Evolutionary conservation across 768 basidiomycete species (phyloP).

Genomic region (Mycena indigotica): DNA sequence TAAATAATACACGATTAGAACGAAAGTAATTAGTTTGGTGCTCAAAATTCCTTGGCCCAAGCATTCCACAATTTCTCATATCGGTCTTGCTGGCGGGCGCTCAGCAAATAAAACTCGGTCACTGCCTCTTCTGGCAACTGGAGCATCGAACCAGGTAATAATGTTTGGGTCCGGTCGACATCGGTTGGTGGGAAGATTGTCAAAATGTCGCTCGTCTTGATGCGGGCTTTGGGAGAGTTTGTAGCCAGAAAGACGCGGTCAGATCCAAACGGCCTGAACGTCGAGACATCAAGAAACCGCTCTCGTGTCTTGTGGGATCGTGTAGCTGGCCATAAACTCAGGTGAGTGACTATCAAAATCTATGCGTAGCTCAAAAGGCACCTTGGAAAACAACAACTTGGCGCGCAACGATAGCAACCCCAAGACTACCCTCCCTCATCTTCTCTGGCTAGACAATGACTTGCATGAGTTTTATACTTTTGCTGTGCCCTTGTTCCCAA

Average conservation of each 20-base stretch:
- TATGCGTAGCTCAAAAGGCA: slow-evolving; percentile 26
- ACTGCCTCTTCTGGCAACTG: slow-evolving; percentile 65
- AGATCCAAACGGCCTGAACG: slow-evolving; percentile 60
- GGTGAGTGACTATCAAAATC: not conserved
- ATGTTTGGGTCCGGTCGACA: slow-evolving; percentile 31
- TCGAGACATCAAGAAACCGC: slow-evolving; percentile 65
- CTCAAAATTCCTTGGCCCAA: slow-evolving; percentile 32
- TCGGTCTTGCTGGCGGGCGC: slow-evolving; percentile 52
- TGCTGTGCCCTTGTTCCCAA: slow-evolving; percentile 15
- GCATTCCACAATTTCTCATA: slow-evolving; percentile 63
- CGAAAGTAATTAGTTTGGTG: not conserved
- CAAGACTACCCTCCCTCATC: slow-evolving; percentile 61
- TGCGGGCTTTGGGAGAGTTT: slow-evolving; percentile 62
- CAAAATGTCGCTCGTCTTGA: slow-evolving; percentile 59
- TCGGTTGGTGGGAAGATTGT: slow-evolving; percentile 53
- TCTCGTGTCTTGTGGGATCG: slow-evolving; percentile 58
- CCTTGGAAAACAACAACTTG: slow-evolving; percentile 73
- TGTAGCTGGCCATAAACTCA: slow-evolving; percentile 42
- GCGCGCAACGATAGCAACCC: slow-evolving; percentile 68
- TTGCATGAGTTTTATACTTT: slow-evolving; percentile 9
- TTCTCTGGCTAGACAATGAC: slow-evolving; percentile 17
- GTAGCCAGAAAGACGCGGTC: slow-evolving; percentile 67
- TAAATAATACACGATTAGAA: not conserved
- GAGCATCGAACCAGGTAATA: slow-evolving; percentile 57
- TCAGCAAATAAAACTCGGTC: slow-evolving; percentile 57